Conservation (phyloP, 257 asterid genomes). For the Leptodermis oblonga region DNA sequence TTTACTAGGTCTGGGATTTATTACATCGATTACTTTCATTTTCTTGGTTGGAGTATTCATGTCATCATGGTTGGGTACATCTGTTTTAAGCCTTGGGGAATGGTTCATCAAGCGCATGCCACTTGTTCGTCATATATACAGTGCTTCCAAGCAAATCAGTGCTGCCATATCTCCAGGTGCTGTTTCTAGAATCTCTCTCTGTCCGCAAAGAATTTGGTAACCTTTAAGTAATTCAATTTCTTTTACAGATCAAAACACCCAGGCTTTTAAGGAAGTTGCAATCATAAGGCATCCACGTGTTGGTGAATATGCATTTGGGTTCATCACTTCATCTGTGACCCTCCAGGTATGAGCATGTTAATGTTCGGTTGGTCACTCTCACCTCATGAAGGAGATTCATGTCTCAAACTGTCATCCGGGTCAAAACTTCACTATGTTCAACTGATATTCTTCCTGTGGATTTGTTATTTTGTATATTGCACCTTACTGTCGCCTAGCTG, state of each 20-base stretch:
- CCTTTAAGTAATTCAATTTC: neutral
- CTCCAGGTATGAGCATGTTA: slow-evolving; percentile 33
- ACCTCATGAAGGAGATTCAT: neutral
- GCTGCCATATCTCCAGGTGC: slow-evolving; percentile 50
- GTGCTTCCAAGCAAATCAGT: slow-evolving; percentile 46
- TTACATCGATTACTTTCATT: slow-evolving; percentile 40
- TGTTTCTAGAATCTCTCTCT: slow-evolving; percentile 1
- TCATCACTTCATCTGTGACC: slow-evolving; percentile 45
- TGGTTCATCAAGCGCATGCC: slow-evolving; percentile 49
- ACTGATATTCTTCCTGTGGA: neutral
- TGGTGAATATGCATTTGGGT: slow-evolving; percentile 58
- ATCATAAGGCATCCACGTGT: slow-evolving; percentile 56
- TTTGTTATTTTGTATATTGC: neutral
- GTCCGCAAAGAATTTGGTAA: neutral
- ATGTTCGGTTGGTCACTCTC: neutral
- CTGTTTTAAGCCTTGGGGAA: slow-evolving; percentile 39
- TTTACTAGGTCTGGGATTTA: slow-evolving; percentile 39
- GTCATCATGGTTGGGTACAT: slow-evolving; percentile 50
- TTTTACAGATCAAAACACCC: slow-evolving; percentile 45
- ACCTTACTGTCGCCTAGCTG: neutral
- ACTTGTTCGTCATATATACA: slow-evolving; percentile 41
- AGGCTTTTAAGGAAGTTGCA: slow-evolving; percentile 56
- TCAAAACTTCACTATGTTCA: neutral
- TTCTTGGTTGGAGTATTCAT: slow-evolving; percentile 45
- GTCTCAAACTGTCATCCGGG: neutral